Evolutionary conservation across 1,139 yeast genomes (phyloP), one percentile per base, ranked within the genome.

Genomic region (Suhomyces panamericanus): DNA sequence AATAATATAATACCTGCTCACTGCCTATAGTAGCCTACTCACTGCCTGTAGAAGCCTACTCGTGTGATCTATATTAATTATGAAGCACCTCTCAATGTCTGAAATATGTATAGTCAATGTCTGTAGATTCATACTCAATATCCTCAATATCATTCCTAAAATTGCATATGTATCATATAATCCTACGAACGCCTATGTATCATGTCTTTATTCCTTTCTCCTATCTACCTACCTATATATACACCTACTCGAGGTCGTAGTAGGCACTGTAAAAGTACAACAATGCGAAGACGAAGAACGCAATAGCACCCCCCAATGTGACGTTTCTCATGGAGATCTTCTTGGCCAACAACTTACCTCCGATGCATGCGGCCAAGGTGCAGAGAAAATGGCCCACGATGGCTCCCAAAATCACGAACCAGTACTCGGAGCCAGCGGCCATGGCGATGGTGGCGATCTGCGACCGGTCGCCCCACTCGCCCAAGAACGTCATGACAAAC

Each of bases 401-500:
- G 17, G 96, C 96, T 48, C 99, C 99, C 37, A 85, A 56, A 38
- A 93, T 88, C 39, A 91, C 96, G 59, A 77, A 77, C 93, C 95
- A 84, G 69, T 89, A 93, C 64, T 90, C 88, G 32, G 90, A 84
- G 32, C 97, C 97, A 1, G 99, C 96, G 39, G 98, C 98, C 95
- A 93, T 87, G 42, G 99, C 99, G 59, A 93, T 90, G 35, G 97
- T 95, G 32, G 98, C 96, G 44, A 93, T 89, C 69, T 93, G 99
- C 12, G 97, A 90, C 59, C 99, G 83, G 66, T 93, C 99, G 41
- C 99, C 99, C 96, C 98, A 90, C 70, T 93, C 99, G 47, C 97
- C 99, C 46, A 93, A 73, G 64, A 95, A 95, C 2, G 96, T 89
- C 98, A 95, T 91, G 43, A 85, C 83, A 63, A 93, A 93, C 5